These are phyloP conservation scores for Galerina marginata DNA, from an alignment of 768 basidiomycete genomes.

Conservation along the genomic window DNA sequence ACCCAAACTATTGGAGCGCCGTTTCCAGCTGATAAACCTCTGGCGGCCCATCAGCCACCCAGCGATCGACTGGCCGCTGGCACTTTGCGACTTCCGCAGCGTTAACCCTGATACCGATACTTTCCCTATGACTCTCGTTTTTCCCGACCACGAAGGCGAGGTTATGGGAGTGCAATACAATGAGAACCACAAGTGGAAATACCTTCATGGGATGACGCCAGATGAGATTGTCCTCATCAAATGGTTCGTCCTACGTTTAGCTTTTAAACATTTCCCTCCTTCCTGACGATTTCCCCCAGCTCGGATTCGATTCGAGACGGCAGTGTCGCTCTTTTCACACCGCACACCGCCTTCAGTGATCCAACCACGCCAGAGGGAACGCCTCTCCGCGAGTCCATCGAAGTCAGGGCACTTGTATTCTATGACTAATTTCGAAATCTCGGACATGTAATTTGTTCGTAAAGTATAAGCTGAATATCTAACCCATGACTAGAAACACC, in stretches of 20 bases:
- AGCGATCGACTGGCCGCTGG: constrained; percentile 55
- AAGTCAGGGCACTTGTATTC: constrained; percentile 64
- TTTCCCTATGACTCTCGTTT: constrained; percentile 47
- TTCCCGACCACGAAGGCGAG: constrained; percentile 56
- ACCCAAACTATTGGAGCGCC: constrained; percentile 43
- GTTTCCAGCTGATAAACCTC: constrained; percentile 64
- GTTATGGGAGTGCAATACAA: constrained; percentile 51
- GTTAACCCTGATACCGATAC: constrained; percentile 48
- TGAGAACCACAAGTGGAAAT: constrained; percentile 58
- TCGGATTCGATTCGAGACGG: constrained; percentile 42
- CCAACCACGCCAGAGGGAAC: constrained; percentile 53
- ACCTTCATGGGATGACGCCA: constrained; percentile 46
- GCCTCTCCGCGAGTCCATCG: constrained; percentile 60
- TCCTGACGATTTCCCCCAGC: constrained; percentile 4
- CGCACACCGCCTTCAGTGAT: constrained; percentile 65
- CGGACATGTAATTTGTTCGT: too few relatives aligned
- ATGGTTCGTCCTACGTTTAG: constrained; percentile 31
- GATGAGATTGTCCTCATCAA: constrained; percentile 59
- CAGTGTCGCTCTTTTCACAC: constrained; percentile 57
- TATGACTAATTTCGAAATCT: constrained; percentile 42
- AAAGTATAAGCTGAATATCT: too few relatives aligned
- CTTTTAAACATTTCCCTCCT: too few relatives aligned
- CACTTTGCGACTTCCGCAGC: constrained; percentile 54
- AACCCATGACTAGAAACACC: too few relatives aligned
- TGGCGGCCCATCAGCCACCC: constrained; percentile 59